phyloP scores from a whole-genome alignment of 345 rosid species.

The Turritis glabra region DNA sequence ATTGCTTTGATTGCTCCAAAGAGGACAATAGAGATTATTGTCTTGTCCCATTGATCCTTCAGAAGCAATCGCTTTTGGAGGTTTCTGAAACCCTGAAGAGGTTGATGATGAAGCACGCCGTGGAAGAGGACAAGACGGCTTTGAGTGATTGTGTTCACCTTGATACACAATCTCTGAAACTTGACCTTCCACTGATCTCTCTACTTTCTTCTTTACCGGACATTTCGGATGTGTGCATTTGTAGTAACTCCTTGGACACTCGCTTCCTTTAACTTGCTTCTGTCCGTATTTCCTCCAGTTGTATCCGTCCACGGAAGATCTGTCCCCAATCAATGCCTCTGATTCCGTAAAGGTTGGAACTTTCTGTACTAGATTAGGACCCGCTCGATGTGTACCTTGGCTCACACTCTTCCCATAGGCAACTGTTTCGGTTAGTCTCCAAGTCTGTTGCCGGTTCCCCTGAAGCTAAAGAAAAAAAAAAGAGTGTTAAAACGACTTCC shows the following conservation, averaged over 20 bases:
- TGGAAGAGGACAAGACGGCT: constrained; percentile 76
- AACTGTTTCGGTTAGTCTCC: constrained; percentile 37
- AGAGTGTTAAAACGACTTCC: not conserved
- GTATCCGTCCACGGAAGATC: constrained; percentile 87
- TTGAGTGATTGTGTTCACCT: constrained; percentile 87
- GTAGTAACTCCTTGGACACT: constrained; percentile 91
- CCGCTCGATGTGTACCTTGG: constrained; percentile 38
- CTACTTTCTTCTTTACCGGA: constrained; percentile 94
- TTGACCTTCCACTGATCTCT: constrained; percentile 81
- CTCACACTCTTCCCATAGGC: constrained; percentile 32
- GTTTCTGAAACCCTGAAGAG: constrained; percentile 42
- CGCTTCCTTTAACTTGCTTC: constrained; percentile 98
- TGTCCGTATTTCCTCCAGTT: constrained; percentile 99
- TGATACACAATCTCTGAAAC: constrained; percentile 94
- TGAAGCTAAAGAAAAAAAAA: constrained; percentile 30
- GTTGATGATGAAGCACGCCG: constrained; percentile 46
- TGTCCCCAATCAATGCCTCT: constrained; percentile 34
- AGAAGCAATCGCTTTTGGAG: constrained; percentile 44
- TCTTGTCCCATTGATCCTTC: constrained; percentile 47
- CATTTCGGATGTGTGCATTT: constrained; percentile 92
- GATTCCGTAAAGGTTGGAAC: constrained; percentile 39
- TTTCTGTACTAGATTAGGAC: constrained; percentile 28
- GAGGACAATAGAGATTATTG: constrained; percentile 19
- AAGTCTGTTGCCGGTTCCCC: constrained; percentile 50
- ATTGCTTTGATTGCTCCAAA: constrained; percentile 50